Base-by-base conservation (phyloP, 768 basidiomycete genomes). In the Pulveroboletus sp. region DNA sequence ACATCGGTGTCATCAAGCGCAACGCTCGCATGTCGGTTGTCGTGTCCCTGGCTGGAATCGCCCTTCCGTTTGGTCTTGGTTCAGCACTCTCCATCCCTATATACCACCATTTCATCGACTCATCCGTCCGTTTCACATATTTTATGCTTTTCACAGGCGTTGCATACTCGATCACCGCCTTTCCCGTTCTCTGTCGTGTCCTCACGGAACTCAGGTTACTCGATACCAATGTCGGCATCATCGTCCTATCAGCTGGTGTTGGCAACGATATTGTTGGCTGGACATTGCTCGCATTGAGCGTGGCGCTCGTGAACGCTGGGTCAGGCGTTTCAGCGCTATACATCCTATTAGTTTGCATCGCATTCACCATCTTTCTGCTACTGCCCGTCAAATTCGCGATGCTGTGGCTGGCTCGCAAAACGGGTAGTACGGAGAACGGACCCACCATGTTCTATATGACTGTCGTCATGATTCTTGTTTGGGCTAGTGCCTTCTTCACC, bases 91-190 rank as follows among this genome's bases (percentile, higher is more conserved):
- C 82, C 1, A 77, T 92, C 5, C 89, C 85, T 0, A 9, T 67
- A 22, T 68, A 63, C 39, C 50, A 56, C 40, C 62, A 37, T 6
- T 97, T 94, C 69, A 79, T 91, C 55, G 78, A 85, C 61, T 67
- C 71, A 1, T 73, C 69, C 39, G 76, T 85, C 42, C 76, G 82
- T 45, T 95, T 93, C 67, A 85, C 89, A 0, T 77, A 95, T 64
- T 98, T 98, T 68, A 83, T 96, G 80, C 81, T 99, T 31, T 97
- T 98, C 69, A 83, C 89, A 10, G 93, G 91, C 13, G 91, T 94
- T 19, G 92, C 93, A 1, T 93, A 85, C 71, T 85, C 86, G 4
- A 92, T 92, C 60, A 91, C 89, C 0, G 89, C 89, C 0, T 89
- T 92, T 54, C 89, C 91, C 1, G 86, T 93, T 2, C 73, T 93